A percentile compares a stretch with the other conserved stretches of the same genome.
These are phyloP conservation scores for Penstemon newberryi DNA, from an alignment of 257 asterid species.

Conservation along the genomic window DNA sequence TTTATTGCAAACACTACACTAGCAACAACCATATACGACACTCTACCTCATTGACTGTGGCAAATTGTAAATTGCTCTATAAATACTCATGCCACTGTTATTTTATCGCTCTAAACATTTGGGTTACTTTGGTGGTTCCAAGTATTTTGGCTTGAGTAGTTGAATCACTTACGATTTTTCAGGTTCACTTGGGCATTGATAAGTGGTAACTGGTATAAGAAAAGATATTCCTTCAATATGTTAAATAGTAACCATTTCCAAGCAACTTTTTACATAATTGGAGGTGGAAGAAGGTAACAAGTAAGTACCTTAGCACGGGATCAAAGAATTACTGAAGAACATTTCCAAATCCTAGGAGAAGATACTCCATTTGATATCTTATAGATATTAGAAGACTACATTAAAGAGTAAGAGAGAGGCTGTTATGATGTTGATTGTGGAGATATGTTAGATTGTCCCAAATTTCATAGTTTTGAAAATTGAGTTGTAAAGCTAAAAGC, in stretches of 20 bases:
- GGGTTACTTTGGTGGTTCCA: too few relatives aligned
- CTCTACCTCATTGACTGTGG: neutral
- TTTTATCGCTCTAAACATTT: neutral
- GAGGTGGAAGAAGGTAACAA: neutral
- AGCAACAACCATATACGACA: neutral
- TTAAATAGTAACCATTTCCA: too few relatives aligned
- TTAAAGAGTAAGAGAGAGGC: too few relatives aligned
- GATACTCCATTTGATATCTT: too few relatives aligned
- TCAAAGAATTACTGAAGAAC: neutral
- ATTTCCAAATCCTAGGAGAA: too few relatives aligned
- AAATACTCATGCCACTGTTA: neutral
- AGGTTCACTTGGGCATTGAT: neutral
- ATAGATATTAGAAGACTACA: too few relatives aligned
- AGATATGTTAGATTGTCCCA: too few relatives aligned
- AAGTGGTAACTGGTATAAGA: neutral
- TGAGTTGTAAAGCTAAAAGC: too few relatives aligned
- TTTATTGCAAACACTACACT: neutral
- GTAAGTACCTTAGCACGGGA: neutral
- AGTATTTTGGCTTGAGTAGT: too few relatives aligned
- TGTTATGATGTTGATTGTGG: too few relatives aligned
- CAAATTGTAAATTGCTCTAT: neutral
- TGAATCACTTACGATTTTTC: neutral
- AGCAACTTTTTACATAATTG: neutral
- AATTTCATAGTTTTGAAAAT: too few relatives aligned
- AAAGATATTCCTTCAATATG: neutral